Evolutionary conservation across 139 green algal species (phyloP), one percentile per base, ranked within the genome.

Genomic region (Dunaliella primolecta): DNA sequence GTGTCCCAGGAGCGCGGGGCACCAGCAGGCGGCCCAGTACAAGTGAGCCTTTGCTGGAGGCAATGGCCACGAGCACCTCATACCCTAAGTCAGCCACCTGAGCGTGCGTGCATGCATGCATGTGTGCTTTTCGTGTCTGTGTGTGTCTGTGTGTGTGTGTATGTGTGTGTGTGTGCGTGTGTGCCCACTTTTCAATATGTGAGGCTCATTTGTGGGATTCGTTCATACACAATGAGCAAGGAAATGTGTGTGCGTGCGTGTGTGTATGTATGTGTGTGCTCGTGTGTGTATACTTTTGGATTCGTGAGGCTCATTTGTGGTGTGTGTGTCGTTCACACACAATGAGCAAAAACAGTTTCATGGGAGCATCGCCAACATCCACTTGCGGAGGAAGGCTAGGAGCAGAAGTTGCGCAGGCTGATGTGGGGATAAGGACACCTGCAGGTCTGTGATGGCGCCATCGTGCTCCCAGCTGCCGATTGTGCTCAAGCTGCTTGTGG

Each of bases 391-490:
- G n/a, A n/a, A n/a, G n/a, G n/a, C n/a, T n/a, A n/a, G n/a, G n/a
- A n/a, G n/a, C n/a, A n/a, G n/a, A n/a, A n/a, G n/a, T n/a, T n/a
- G n/a, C n/a, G n/a, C n/a, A n/a, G n/a, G n/a, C n/a, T n/a, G n/a
- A n/a, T n/a, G n/a, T n/a, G n/a, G n/a, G n/a, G n/a, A n/a, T n/a
- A n/a, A 64, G 46, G 46, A 25, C 7, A 64, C 46, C 46, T 64
- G 46, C 46, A 64, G 46, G 46, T 7, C 46, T 25, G 7, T 64
- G 46, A 7, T 64, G 46, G 46, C 46, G 46, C 15, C 80, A 74
- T 30, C 36, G 80, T 84, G 80, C 80, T 84, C 36, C 29, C 36
- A 84, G 25, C 33, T 84, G 33, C 80, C 80, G 3, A 84, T 36
- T 15, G 36, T 84, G 36, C 64, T 37, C 80, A 84, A 30, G 38